Evolutionary conservation across 2,329 filamentous ascomycete species (phyloP).

Genomic region (Alternaria panax): DNA sequence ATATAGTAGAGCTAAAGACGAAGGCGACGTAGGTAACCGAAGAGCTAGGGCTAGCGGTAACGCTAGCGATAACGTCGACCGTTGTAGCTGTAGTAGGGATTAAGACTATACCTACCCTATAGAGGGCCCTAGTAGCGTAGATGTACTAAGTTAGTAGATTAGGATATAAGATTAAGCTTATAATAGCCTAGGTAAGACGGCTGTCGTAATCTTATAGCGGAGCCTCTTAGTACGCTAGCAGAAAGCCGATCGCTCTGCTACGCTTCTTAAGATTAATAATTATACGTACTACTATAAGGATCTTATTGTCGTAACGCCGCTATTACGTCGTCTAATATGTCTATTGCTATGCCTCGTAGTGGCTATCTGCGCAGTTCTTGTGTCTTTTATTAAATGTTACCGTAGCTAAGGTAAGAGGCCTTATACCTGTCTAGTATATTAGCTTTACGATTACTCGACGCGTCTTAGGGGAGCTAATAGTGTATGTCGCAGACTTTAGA

Average conservation of each 20-base stretch:
- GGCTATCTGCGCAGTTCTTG: neutral
- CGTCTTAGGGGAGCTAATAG: neutral
- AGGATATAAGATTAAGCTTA: neutral
- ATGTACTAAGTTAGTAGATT: neutral
- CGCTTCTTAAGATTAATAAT: neutral
- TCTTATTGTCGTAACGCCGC: neutral
- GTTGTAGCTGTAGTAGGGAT: neutral
- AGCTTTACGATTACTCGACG: neutral
- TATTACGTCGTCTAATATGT: neutral
- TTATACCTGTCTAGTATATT: neutral
- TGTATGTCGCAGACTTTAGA: neutral
- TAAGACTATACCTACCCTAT: neutral
- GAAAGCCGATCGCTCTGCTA: neutral
- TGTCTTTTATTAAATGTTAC: neutral
- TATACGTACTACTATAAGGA: neutral
- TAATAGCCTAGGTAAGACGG: neutral
- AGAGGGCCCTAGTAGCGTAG: neutral
- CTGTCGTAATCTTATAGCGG: neutral
- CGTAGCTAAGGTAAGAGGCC: neutral
- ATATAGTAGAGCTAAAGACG: neutral
- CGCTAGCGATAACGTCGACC: neutral
- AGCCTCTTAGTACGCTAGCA: neutral
- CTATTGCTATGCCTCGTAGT: neutral
- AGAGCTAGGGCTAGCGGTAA: neutral
- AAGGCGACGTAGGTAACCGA: neutral